Evolutionary conservation across 2,329 filamentous ascomycete genomes (phyloP).

Genomic region (Mycosphaerella sp.): DNA sequence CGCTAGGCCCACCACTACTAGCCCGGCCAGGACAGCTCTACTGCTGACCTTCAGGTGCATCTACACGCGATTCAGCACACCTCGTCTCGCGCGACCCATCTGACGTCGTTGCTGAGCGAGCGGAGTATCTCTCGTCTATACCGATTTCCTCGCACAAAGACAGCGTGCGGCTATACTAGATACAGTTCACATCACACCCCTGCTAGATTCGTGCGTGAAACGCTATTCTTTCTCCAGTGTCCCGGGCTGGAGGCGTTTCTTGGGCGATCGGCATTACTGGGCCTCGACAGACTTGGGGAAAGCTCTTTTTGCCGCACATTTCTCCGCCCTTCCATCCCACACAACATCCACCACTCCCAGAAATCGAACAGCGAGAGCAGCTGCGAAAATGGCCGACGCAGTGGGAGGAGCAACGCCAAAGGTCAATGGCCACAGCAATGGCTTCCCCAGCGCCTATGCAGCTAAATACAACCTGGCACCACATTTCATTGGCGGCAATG

Average conservation of each 20-base stretch:
- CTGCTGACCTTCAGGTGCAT: neutral
- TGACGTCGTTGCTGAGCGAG: slow-evolving; percentile 1
- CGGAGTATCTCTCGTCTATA: slow-evolving; percentile 1
- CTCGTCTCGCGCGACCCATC: neutral
- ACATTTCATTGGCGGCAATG: slow-evolving; percentile 97
- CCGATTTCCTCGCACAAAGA: neutral
- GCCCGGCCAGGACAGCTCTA: neutral
- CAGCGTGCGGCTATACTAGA: neutral
- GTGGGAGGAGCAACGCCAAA: slow-evolving; percentile 35
- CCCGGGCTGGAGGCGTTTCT: slow-evolving; percentile 1
- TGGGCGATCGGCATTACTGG: neutral
- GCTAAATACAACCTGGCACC: slow-evolving; percentile 75
- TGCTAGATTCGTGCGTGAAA: neutral
- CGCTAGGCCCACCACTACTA: neutral
- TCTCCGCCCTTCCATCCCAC: neutral
- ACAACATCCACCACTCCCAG: neutral
- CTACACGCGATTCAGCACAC: neutral
- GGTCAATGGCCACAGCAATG: slow-evolving; percentile 42
- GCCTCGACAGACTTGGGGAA: neutral
- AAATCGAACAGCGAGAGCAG: slow-evolving; percentile 26
- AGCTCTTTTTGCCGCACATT: slow-evolving; percentile 6
- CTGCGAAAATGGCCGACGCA: slow-evolving; percentile 35
- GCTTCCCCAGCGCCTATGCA: slow-evolving; percentile 59
- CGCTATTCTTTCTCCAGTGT: neutral
- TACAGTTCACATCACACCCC: neutral